Conservation (phyloP, 202 grass and related monocot genomes). For the Schoenoplectus triqueter region DNA sequence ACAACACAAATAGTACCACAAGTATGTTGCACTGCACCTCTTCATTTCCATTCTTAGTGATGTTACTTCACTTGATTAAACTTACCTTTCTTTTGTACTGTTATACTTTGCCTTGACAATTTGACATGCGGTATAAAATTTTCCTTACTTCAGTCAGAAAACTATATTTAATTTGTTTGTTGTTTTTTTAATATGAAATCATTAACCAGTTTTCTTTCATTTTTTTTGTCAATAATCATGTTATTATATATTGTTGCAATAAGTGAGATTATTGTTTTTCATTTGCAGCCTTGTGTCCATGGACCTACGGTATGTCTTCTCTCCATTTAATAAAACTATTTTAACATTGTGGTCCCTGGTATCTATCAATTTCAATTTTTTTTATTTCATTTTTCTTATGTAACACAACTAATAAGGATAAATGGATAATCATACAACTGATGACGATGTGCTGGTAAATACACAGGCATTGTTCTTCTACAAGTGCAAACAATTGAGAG, state of each 20-base stretch:
- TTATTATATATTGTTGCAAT: background rate
- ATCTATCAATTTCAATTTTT: background rate
- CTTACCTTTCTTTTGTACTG: background rate
- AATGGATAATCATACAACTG: background rate
- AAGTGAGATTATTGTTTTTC: background rate
- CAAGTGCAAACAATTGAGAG: constrained; percentile 51
- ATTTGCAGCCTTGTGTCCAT: constrained; percentile 50
- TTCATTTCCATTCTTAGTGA: background rate
- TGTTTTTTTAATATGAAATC: background rate
- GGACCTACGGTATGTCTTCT: constrained; percentile 63
- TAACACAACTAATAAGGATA: background rate
- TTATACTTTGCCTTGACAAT: background rate
- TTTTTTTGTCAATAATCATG: constrained; percentile 19
- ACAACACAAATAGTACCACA: background rate
- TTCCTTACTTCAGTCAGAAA: background rate
- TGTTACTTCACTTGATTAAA: background rate
- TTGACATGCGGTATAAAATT: background rate
- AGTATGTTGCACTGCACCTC: background rate
- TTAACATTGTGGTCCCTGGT: background rate
- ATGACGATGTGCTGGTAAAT: background rate
- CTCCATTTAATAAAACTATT: background rate
- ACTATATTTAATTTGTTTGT: background rate
- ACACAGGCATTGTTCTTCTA: constrained; percentile 61
- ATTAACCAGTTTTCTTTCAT: background rate
- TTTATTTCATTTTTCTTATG: background rate